Evolutionary conservation across 2,329 filamentous ascomycete genomes (phyloP).

Genomic region (Apiospora aurea): DNA sequence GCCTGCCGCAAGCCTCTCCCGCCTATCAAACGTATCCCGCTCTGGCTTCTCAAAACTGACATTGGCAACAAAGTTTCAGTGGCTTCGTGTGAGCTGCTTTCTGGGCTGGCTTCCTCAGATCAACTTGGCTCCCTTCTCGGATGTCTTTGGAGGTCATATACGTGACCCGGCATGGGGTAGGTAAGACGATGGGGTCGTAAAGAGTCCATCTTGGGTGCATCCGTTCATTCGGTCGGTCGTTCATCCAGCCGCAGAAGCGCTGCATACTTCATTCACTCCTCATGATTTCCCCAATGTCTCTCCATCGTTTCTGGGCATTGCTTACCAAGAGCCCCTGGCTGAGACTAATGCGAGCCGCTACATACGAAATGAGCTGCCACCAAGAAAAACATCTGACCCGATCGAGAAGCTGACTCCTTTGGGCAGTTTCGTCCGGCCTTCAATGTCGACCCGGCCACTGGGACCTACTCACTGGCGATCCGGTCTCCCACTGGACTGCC

Average conservation of each 20-base stretch:
- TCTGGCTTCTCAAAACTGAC: conserved; percentile 8
- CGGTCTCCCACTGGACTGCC: conserved; percentile 86
- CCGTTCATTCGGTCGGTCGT: background rate
- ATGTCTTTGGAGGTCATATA: conserved; percentile 78
- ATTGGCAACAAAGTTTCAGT: conserved; percentile 1
- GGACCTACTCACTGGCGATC: conserved; percentile 76
- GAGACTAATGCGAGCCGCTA: conserved; percentile 25
- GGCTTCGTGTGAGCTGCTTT: background rate
- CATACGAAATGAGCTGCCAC: conserved; percentile 25
- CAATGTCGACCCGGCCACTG: conserved; percentile 82
- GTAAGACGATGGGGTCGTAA: conserved; percentile 36
- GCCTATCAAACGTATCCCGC: background rate
- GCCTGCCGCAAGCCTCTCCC: conserved; percentile 4
- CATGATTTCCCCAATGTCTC: conserved; percentile 13
- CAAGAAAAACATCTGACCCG: conserved; percentile 28
- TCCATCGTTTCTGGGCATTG: background rate
- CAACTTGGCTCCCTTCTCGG: background rate
- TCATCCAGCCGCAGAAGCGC: background rate
- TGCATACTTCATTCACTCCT: background rate
- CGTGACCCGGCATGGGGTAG: conserved; percentile 76
- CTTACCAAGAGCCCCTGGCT: background rate
- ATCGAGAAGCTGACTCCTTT: conserved; percentile 33
- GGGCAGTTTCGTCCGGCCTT: conserved; percentile 87
- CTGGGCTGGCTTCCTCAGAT: background rate
- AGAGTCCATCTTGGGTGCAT: conserved; percentile 15